phyloP scores from a whole-genome alignment of 129 eudicot species.

The Sambucus nigra region DNA sequence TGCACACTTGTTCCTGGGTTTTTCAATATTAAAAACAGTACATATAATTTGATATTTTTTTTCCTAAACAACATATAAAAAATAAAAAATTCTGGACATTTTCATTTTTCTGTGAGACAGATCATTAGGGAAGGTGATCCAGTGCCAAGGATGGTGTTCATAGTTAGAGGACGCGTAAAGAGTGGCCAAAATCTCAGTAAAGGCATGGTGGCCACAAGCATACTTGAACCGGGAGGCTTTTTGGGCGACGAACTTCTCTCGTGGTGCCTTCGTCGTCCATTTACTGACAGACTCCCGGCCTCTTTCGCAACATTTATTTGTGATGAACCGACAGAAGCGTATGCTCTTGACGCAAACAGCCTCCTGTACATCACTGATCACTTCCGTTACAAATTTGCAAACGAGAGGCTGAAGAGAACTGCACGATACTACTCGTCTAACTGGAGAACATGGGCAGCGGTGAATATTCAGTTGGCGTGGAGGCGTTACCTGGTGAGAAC shows the following conservation, averaged over 20 bases:
- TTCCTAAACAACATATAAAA: too few species aligned
- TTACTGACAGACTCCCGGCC: conserved; percentile 69
- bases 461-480: conserved; percentile 86
- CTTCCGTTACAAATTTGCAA: conserved; percentile 83
- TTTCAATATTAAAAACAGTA: too few species aligned
- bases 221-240: conserved; percentile 78
- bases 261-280: conserved; percentile 89
- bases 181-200: conserved; percentile 82
- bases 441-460: conserved; percentile 99
- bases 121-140: conserved; percentile 94
- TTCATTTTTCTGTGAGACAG: conserved; percentile 21
- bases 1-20: background rate
- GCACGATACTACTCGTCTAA: conserved; percentile 73
- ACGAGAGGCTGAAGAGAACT: conserved; percentile 67
- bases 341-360: conserved; percentile 59
- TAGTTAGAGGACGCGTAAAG: conserved; percentile 62
- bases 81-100: background rate
- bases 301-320: conserved; percentile 86
- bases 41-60: background rate
- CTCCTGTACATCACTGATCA: conserved; percentile 84
- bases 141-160: conserved; percentile 75
- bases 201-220: conserved; percentile 70
- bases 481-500: conserved; percentile 57
- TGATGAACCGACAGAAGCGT: conserved; percentile 67
- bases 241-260: conserved; percentile 88